Conservation (phyloP, 805 yeast species). For the Tetrapisispora arboricola region DNA sequence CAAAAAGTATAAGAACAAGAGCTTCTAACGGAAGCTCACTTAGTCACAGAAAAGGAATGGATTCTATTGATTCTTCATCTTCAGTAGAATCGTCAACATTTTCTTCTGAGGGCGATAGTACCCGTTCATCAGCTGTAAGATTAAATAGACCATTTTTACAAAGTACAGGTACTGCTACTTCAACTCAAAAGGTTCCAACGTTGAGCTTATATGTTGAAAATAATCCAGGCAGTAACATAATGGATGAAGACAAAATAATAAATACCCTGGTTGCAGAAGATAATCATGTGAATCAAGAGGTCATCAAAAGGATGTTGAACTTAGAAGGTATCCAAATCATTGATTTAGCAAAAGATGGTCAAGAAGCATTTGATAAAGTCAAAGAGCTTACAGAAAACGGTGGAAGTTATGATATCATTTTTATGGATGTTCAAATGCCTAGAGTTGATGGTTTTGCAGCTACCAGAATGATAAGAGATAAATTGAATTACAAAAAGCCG, state of each 20-base stretch:
- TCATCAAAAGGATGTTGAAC: slow-evolving; percentile 76
- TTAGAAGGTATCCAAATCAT: slow-evolving; percentile 70
- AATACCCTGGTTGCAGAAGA: slow-evolving; percentile 86
- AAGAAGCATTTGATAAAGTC: slow-evolving; percentile 69
- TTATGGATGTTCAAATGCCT: slow-evolving; percentile 99
- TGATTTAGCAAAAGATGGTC: slow-evolving; percentile 80
- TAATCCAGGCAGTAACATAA: slow-evolving; percentile 1
- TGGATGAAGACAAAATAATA: slow-evolving; percentile 15
- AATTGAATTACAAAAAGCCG: slow-evolving; percentile 53
- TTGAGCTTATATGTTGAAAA: slow-evolving; percentile 10
- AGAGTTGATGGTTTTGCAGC: slow-evolving; percentile 82
- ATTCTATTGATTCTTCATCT: not conserved
- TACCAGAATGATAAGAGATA: slow-evolving; percentile 61
- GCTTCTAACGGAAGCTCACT: not conserved
- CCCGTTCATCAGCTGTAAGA: slow-evolving; percentile 7
- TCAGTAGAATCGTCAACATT: not conserved
- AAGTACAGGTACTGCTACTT: slow-evolving; percentile 35
- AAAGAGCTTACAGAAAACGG: slow-evolving; percentile 35
- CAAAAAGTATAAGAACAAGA: slow-evolving; percentile 1
- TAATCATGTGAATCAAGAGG: slow-evolving; percentile 88
- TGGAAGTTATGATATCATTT: slow-evolving; percentile 58
- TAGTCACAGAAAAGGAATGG: not conserved
- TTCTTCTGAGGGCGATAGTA: not conserved
- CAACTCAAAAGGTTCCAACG: slow-evolving; percentile 16
- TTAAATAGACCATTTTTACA: slow-evolving; percentile 29